Evolutionary conservation across 2,329 filamentous ascomycete species (phyloP).

Genomic region (Ascochyta viciae-villosae): DNA sequence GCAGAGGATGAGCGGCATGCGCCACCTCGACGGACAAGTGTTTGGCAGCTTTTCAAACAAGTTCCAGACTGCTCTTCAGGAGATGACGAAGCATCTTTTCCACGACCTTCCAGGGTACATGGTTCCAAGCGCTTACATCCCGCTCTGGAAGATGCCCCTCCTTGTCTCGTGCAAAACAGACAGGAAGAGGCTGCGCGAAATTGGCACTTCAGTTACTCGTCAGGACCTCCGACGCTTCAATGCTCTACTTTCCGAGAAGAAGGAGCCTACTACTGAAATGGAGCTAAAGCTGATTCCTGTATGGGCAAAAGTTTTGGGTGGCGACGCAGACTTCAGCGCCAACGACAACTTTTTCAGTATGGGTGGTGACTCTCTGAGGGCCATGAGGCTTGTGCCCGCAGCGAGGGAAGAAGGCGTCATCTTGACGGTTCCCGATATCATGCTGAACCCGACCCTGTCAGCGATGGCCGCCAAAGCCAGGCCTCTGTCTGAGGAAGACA

Average conservation of each 20-base stretch:
- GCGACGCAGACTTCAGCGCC: constrained; percentile 41
- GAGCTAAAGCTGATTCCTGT: constrained; percentile 38
- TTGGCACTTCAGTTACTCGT: constrained; percentile 40
- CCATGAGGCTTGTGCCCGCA: constrained; percentile 64
- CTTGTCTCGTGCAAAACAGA: constrained; percentile 48
- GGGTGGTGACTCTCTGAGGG: constrained; percentile 59
- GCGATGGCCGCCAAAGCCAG: constrained; percentile 54
- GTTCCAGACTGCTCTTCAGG: constrained; percentile 36
- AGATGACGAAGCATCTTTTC: constrained; percentile 40
- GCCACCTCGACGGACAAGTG: constrained; percentile 40
- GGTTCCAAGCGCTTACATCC: constrained; percentile 46
- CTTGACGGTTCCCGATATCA: constrained; percentile 64
- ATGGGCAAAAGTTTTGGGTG: constrained; percentile 44
- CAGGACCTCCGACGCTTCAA: constrained; percentile 45
- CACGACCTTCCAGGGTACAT: constrained; percentile 45
- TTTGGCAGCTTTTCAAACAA: constrained; percentile 43
- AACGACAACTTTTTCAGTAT: constrained; percentile 55
- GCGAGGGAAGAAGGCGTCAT: constrained; percentile 57
- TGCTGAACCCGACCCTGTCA: constrained; percentile 55
- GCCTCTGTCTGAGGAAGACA: constrained; percentile 22
- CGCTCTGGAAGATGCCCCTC: constrained; percentile 46
- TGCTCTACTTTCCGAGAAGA: constrained; percentile 53
- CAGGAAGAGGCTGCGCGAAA: constrained; percentile 44
- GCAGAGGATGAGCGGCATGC: constrained; percentile 38
- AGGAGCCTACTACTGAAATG: constrained; percentile 39